Evolutionary conservation across 2,329 filamentous ascomycete genomes (phyloP), one percentile per base, ranked within the genome.

Genomic region (Botrytis squamosa): DNA sequence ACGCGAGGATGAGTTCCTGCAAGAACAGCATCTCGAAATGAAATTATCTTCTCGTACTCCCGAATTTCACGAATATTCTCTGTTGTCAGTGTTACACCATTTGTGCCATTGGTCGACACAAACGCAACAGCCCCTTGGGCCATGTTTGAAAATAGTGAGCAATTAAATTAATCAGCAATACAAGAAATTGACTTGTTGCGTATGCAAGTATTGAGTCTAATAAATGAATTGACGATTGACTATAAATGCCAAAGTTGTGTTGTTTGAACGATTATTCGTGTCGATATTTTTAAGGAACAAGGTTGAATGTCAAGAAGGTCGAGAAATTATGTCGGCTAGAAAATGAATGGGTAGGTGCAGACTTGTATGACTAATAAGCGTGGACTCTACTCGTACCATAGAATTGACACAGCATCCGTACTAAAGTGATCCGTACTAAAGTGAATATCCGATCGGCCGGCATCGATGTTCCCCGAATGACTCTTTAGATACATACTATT

Each of bases 31-130:
- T 97, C 92, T 83, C 91, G 91, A 83, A 98, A 90, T 78, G 87
- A 89, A 80, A 97, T 82, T 80, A 98, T 92, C 84, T 91, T 93
- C 81, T 92, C 88, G 85, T 94, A 96, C 83, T 95, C 89, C 79
- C 86, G 83, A 68, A 91, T 83, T 80, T 91, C 89, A 79, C 87
- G 84, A 74, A 86, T 81, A 77, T 89, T 86, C 75, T 86, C 85
- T 75, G 85, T 81, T 72, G 84, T 81, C 78, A 83, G 77, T 77
- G 79, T 76, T 77, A 75, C 73, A 74, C 77, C 79, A 77, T 80
- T 79, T 36, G 76, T 64, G 74, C 77, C 80, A 77, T 79, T 79
- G 25, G 75, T 60, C 33, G 75, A 75, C 74, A 75, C 79, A 52
- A 79, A 79, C 72, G 79, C 80, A 38, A 84, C 83, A 68, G 83